Evolutionary conservation across 768 basidiomycete genomes (phyloP), one percentile per base, ranked within the genome.

Genomic region (Calocera cornea): DNA sequence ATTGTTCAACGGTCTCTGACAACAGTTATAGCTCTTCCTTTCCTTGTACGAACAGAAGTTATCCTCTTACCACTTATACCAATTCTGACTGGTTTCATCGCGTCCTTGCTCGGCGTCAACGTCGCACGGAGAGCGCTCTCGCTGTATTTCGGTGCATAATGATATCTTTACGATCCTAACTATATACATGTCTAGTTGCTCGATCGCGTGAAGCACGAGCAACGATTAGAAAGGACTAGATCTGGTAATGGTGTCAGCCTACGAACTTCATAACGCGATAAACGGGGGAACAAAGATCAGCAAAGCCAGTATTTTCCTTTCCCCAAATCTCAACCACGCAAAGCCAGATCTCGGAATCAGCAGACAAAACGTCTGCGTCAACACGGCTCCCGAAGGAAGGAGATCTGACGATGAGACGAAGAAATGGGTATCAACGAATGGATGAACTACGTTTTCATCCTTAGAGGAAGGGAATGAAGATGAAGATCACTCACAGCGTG

Each of bases 61-160:
- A 83, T 98, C 50, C 84, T 98, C n/a, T 86, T 92, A 14, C 95
- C 95, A 1, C 78, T 97, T 47, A 80, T 97, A 29, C 92, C 95
- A 27, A 79, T 95, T 54, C 90, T 95, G 73, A 86, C 83, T 33
- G 87, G 87, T 69, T 98, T 93, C 77, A 83, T 95, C 67, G 79
- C 91, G 41, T 92, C 90, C 24, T 78, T 98, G 66, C 79, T 97
- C 34, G 95, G 95, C 7, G 92, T 95, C 80, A 97, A 97, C 74
- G 83, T 95, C 68, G 87, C 92, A 24, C 85, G 87, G 74, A 82
- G 87, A 79, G 88, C 87, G n/a, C 82, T 97, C 12, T 79, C 79
- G 64, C 81, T 83, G 65, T 94, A 97, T 78, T 95, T 97, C 76
- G 86, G 86, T 44, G 79, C 77, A 69, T 80, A 70, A 31, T 34